Evolutionary conservation across 495 filamentous ascomycete genomes (phyloP).

Genomic region (Aspergillus sparsus): DNA sequence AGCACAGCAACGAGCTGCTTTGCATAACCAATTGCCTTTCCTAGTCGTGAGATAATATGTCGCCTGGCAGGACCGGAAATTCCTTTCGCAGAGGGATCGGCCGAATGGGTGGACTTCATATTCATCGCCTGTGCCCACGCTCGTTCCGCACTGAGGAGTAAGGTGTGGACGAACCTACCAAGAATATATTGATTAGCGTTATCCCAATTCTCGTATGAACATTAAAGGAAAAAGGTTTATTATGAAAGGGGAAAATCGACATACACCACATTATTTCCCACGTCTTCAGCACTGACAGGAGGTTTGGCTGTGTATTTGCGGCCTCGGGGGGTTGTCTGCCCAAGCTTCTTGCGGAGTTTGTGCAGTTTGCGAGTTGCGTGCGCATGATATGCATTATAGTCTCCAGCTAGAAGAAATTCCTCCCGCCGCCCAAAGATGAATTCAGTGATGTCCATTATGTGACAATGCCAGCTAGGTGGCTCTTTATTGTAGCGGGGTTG

Average conservation of each 20-base stretch:
- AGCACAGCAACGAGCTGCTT: slow-evolving; percentile 67
- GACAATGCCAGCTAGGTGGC: slow-evolving; percentile 2
- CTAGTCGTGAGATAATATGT: slow-evolving; percentile 83
- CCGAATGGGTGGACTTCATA: slow-evolving; percentile 81
- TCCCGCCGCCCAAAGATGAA: slow-evolving; percentile 77
- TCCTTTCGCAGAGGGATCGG: slow-evolving; percentile 67
- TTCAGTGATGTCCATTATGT: slow-evolving; percentile 83
- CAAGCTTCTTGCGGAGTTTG: slow-evolving; percentile 80
- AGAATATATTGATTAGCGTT: slow-evolving; percentile 22
- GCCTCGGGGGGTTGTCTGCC: slow-evolving; percentile 76
- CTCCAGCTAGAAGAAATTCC: slow-evolving; percentile 79
- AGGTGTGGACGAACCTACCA: slow-evolving; percentile 71
- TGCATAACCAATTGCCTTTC: slow-evolving; percentile 74
- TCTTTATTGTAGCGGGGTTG: slow-evolving; percentile 1
- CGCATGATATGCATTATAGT: slow-evolving; percentile 81
- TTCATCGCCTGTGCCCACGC: slow-evolving; percentile 97
- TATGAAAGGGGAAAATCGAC: slow-evolving; percentile 18
- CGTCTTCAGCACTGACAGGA: slow-evolving; percentile 72
- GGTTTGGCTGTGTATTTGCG: slow-evolving; percentile 77
- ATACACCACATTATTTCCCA: slow-evolving; percentile 77
- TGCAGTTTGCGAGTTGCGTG: slow-evolving; percentile 81
- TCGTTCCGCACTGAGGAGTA: slow-evolving; percentile 83
- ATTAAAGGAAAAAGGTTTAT: no score
- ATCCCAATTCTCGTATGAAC: neutral
- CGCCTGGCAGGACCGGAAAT: slow-evolving; percentile 76